A percentile compares a stretch with the other conserved stretches of the same genome.
phyloP scores from a whole-genome alignment of 805 yeast species.

The Yarrowia hollandica region DNA sequence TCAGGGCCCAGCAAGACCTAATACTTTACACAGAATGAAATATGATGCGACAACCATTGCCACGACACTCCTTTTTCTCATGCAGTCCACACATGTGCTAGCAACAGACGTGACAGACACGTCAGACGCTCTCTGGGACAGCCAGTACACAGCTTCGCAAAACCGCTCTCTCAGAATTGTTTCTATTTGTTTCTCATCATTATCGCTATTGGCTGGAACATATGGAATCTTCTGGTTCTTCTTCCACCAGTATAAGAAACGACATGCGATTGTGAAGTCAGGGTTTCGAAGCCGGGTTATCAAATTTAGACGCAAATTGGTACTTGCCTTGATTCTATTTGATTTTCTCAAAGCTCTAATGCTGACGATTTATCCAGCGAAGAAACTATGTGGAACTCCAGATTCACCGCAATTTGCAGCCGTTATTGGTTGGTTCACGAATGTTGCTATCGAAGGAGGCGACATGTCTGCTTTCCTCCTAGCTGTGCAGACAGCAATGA shows the following conservation, averaged over 20 bases:
- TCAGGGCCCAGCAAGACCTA: no score
- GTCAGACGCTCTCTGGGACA: slow-evolving; percentile 4
- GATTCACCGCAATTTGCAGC: slow-evolving; percentile 40
- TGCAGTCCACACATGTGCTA: background rate
- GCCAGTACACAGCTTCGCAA: slow-evolving; percentile 12
- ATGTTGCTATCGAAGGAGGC: slow-evolving; percentile 81
- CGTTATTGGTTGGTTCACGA: slow-evolving; percentile 74
- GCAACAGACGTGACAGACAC: slow-evolving; percentile 1
- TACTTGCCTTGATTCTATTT: slow-evolving; percentile 63
- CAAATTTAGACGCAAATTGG: slow-evolving; percentile 53
- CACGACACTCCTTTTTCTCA: background rate
- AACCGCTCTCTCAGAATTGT: slow-evolving; percentile 11
- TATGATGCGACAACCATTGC: slow-evolving; percentile 7
- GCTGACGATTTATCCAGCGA: slow-evolving; percentile 51
- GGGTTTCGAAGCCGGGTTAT: background rate
- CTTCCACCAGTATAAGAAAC: slow-evolving; percentile 9
- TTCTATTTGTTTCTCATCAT: background rate
- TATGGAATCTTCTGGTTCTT: slow-evolving; percentile 16
- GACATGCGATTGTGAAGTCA: background rate
- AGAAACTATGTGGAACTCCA: slow-evolving; percentile 49
- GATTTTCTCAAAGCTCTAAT: slow-evolving; percentile 74
- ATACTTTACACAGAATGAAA: slow-evolving; percentile 25
- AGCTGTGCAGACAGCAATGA: slow-evolving; percentile 76
- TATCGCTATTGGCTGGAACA: slow-evolving; percentile 5
- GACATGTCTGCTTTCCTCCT: slow-evolving; percentile 79